phyloP scores from a whole-genome alignment of 164 flowering plant genomes.

The Cinnamomum chago region DNA sequence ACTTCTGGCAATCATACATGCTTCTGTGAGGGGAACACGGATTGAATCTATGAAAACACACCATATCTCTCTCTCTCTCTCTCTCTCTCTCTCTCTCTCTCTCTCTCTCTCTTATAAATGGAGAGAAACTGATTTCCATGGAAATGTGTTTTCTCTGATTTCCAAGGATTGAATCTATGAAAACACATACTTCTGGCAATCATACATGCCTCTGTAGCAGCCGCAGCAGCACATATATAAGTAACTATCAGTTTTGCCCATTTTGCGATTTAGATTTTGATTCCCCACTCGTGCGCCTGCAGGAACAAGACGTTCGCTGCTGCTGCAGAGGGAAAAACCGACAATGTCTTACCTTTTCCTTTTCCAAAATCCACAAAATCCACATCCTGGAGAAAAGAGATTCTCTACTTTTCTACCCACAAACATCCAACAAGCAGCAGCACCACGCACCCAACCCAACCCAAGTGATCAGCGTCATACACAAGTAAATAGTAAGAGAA shows the following conservation, averaged over 20 bases:
- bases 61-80: too few species aligned
- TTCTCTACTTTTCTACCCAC: not conserved
- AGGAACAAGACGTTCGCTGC: too few species aligned
- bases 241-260: not conserved
- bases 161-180: too few species aligned
- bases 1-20: not conserved
- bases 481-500: not conserved
- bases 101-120: too few species aligned
- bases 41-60: not conserved
- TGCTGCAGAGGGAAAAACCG: not conserved
- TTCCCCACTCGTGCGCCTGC: constrained; percentile 5
- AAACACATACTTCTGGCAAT: too few species aligned
- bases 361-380: not conserved
- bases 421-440: not conserved
- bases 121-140: too few species aligned
- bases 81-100: too few species aligned
- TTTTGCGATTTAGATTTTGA: not conserved
- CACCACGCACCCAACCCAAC: too few species aligned
- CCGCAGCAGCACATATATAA: not conserved
- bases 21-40: not conserved
- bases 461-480: not conserved
- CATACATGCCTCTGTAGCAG: too few species aligned
- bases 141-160: too few species aligned
- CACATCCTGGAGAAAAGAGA: not conserved
- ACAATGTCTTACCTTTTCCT: constrained; percentile 4